Base-by-base conservation (phyloP, 2,329 filamentous ascomycete species). In the Fusarium tanahbumbuense region DNA sequence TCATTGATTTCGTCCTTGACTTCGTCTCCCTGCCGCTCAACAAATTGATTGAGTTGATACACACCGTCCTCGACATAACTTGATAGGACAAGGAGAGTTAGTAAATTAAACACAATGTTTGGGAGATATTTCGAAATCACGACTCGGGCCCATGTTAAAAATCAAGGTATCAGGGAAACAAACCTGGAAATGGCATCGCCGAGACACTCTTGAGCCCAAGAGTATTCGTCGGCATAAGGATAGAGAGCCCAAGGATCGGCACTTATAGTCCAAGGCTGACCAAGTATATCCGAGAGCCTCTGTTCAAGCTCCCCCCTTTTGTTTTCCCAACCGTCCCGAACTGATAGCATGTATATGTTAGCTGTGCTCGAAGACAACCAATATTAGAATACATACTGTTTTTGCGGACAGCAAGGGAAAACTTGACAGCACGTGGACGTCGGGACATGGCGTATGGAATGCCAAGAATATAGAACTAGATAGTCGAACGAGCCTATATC, bases 281-380 rank as follows among this genome's bases (percentile, higher is more conserved):
- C 84, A 5, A 88, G 80, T 44, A 82, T 46, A 0, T 80, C 78
- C 1, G 83, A 83, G 42, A 88, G 70, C 56, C 81, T 74, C 55
- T 80, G 75, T 73, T 86, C 84, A 16, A 82, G 67, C 4, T 80
- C 82, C 1, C 66, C 74, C 71, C 83, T 86, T 58, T 83, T 85
- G 57, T 74, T 79, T 20, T 87, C 84, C 81, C 81, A 88, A 18
- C 82, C 79, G 70, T 88, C 86, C 8, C 86, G 84, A 66, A 87
- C 85, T 87, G 44, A 12, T 37, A 20, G 5, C 5, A 3, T 7
- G 15, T 54, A 4, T 45, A 18, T 16, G 28, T 56, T n/a, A 45
- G 54, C 7, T 22, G 6, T 16, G 5, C 5, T 0, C 20, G 13
- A 2, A 22, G 18, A 22, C 8, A 7, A 34, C 25, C 7, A 22